phyloP scores from a whole-genome alignment of 768 basidiomycete genomes.

The Suillus subaureus region DNA sequence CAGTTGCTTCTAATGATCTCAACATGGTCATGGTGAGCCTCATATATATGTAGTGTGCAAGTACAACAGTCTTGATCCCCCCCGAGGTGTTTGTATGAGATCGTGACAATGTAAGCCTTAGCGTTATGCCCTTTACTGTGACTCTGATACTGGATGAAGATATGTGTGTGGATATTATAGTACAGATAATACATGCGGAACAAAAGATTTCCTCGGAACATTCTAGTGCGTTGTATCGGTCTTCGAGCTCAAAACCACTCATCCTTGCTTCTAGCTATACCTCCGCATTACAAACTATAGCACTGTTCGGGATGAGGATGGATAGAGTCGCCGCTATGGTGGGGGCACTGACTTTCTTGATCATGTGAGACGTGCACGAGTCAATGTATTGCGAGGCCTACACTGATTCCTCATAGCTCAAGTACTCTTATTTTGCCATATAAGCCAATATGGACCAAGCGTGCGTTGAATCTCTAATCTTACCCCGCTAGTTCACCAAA shows the following conservation, averaged over 20 bases:
- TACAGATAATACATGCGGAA: slow-evolving; percentile 41
- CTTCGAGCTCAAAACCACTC: slow-evolving; percentile 8
- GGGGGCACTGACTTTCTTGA: slow-evolving; percentile 57
- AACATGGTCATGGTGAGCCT: slow-evolving; percentile 64
- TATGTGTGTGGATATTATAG: slow-evolving; percentile 47
- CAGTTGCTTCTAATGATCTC: slow-evolving; percentile 61
- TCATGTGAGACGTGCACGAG: slow-evolving; percentile 41
- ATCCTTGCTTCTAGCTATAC: slow-evolving; percentile 24
- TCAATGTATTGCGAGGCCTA: slow-evolving; percentile 27
- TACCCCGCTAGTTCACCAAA: slow-evolving; percentile 26
- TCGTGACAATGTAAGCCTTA: slow-evolving; percentile 46
- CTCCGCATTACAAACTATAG: slow-evolving; percentile 55
- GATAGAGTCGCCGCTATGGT: slow-evolving; percentile 67
- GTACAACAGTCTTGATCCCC: slow-evolving; percentile 15
- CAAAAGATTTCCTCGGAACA: slow-evolving; percentile 41
- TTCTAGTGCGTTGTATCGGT: slow-evolving; percentile 33
- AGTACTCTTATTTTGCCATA: slow-evolving; percentile 42
- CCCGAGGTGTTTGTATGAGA: slow-evolving; percentile 59
- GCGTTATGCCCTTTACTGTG: not conserved
- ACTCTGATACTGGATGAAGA: slow-evolving; percentile 28
- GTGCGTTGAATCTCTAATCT: slow-evolving; percentile 29
- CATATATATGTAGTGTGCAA: slow-evolving; percentile 2
- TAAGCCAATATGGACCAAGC: slow-evolving; percentile 37
- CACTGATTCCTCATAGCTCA: slow-evolving; percentile 26
- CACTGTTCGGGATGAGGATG: slow-evolving; percentile 69